phyloP scores from a whole-genome alignment of 148 eudicot genomes.

The Vaccinium darrowii region DNA sequence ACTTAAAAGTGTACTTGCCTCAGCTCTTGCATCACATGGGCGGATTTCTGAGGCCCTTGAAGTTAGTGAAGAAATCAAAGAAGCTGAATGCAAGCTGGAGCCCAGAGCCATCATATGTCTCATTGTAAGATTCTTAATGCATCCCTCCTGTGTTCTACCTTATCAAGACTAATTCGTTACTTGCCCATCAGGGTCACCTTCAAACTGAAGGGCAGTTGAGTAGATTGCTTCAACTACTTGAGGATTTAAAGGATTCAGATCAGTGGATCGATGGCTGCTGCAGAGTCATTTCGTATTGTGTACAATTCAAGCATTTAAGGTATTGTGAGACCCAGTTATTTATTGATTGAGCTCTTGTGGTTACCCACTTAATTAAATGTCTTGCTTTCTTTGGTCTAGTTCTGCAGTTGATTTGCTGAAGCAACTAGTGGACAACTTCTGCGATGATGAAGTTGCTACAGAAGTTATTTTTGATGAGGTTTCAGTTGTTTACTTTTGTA shows the following conservation, averaged over 20 bases:
- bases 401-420: slow-evolving; percentile 68
- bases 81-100: slow-evolving; percentile 44
- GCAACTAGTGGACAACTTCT: slow-evolving; percentile 45
- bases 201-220: slow-evolving; percentile 48
- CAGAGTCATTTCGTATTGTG: slow-evolving; percentile 59
- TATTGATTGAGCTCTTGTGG: not conserved
- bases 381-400: slow-evolving; percentile 32
- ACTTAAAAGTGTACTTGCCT: slow-evolving; percentile 67
- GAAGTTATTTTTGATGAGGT: slow-evolving; percentile 88
- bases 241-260: slow-evolving; percentile 49
- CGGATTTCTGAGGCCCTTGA: slow-evolving; percentile 58
- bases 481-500: not conserved
- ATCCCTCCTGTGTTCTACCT: not conserved
- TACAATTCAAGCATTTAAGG: slow-evolving; percentile 61
- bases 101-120: slow-evolving; percentile 67
- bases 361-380: not conserved
- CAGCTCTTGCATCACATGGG: slow-evolving; percentile 68
- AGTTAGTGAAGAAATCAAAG: slow-evolving; percentile 62
- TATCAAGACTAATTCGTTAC: slow-evolving; percentile 7
- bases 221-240: slow-evolving; percentile 55
- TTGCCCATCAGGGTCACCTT: slow-evolving; percentile 50
- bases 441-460: slow-evolving; percentile 43
- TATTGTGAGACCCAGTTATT: slow-evolving; percentile 19
- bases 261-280: slow-evolving; percentile 74
- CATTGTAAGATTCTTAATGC: slow-evolving; percentile 50